phyloP scores from a whole-genome alignment of 148 eudicot genomes.

The Camellia lanceoleosa region DNA sequence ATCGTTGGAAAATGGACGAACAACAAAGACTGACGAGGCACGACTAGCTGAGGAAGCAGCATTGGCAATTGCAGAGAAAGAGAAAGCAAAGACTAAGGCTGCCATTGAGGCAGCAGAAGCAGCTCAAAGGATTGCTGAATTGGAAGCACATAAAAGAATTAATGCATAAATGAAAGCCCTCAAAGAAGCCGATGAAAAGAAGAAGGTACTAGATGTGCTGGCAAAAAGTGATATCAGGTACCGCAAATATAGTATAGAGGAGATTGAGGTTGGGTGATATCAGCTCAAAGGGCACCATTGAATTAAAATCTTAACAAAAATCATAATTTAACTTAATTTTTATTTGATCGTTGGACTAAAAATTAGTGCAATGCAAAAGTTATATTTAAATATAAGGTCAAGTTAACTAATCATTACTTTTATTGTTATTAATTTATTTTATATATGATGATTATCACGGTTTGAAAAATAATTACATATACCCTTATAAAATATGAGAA shows the following conservation, averaged over 20 bases:
- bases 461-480: too few species aligned
- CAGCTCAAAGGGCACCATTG: too few species aligned
- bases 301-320: too few species aligned
- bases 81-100: slow-evolving; percentile 60
- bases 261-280: too few species aligned
- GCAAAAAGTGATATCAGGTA: slow-evolving; percentile 39
- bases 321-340: too few species aligned
- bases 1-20: slow-evolving; percentile 58
- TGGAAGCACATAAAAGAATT: slow-evolving; percentile 58
- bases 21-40: slow-evolving; percentile 43
- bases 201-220: slow-evolving; percentile 29
- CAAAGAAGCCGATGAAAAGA: slow-evolving; percentile 43
- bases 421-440: too few species aligned
- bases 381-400: too few species aligned
- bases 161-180: slow-evolving; percentile 45
- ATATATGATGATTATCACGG: too few species aligned
- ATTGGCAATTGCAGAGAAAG: slow-evolving; percentile 53
- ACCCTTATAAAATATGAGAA: too few species aligned
- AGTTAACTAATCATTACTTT: too few species aligned
- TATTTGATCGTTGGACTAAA: too few species aligned
- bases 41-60: slow-evolving; percentile 63
- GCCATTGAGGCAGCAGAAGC: slow-evolving; percentile 78
- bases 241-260: slow-evolving; percentile 36
- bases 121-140: slow-evolving; percentile 62
- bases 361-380: too few species aligned